Conservation (phyloP, 1,284 basidiomycete genomes). For the Leccinum pseudoinsigne region DNA sequence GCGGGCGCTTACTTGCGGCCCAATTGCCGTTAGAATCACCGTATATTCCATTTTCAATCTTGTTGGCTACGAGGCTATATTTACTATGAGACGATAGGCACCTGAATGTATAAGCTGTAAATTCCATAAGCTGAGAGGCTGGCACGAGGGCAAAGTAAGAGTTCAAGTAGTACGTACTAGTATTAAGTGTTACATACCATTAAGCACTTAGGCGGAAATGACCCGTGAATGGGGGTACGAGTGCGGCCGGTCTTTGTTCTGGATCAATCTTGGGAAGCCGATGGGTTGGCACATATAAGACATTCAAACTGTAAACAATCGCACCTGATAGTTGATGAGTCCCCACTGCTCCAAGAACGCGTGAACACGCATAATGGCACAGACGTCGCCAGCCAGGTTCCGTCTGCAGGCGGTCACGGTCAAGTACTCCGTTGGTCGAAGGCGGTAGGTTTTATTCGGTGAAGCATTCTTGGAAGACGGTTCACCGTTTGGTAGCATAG, state of each 20-base stretch:
- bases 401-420: constrained; percentile 97
- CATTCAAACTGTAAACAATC: constrained; percentile 11
- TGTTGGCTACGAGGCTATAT: not conserved
- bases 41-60: constrained; percentile 5
- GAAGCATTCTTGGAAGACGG: constrained; percentile 15
- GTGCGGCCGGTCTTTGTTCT: constrained; percentile 90
- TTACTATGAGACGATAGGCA: not conserved
- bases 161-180: not conserved
- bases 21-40: constrained; percentile 5
- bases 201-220: constrained; percentile 74
- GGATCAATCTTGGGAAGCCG: constrained; percentile 41
- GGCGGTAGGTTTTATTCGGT: constrained; percentile 70
- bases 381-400: constrained; percentile 97
- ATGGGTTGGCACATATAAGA: not conserved
- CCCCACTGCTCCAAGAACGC: constrained; percentile 99
- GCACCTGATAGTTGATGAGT: constrained; percentile 96
- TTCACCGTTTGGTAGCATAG: constrained; percentile 20
- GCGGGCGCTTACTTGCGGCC: constrained; percentile 4
- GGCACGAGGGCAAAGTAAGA: not conserved
- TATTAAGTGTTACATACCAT: too few species aligned
- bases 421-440: constrained; percentile 94
- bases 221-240: constrained; percentile 97
- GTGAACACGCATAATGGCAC: constrained; percentile 98
- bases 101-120: not conserved
- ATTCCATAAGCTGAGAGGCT: not conserved